Evolutionary conservation across 345 rosid species (phyloP).

Genomic region (Pugionium cornutum): DNA sequence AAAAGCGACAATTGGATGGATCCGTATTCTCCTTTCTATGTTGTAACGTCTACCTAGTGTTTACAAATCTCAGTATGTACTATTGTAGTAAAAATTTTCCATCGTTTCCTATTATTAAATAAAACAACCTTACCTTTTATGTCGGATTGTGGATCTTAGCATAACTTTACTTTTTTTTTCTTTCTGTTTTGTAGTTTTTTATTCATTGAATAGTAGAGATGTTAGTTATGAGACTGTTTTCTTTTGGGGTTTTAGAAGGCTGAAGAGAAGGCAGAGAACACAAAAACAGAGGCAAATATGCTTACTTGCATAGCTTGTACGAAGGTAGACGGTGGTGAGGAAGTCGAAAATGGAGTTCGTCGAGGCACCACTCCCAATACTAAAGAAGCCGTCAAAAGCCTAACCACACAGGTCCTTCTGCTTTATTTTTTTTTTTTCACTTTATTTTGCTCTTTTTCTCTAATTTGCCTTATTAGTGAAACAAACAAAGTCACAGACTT

Average conservation of each 20-base stretch:
- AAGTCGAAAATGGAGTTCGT: constrained; percentile 67
- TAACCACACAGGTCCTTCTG: constrained; percentile 77
- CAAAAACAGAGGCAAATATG: constrained; percentile 47
- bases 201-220: neutral
- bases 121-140: neutral
- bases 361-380: constrained; percentile 75
- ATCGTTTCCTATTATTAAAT: neutral
- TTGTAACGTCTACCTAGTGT: constrained; percentile 30
- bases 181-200: neutral
- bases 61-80: constrained; percentile 30
- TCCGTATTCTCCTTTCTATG: constrained; percentile 20
- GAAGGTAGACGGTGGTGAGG: constrained; percentile 81
- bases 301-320: constrained; percentile 97
- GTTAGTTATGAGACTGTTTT: too few relatives aligned
- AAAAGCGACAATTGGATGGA: constrained; percentile 31
- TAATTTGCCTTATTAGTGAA: constrained; percentile 44
- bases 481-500: constrained; percentile 43
- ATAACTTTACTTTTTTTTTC: neutral
- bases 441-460: constrained; percentile 27
- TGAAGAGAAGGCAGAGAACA: constrained; percentile 16
- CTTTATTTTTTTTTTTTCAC: constrained; percentile 17
- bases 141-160: constrained; percentile 22
- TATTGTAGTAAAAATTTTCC: constrained; percentile 10
- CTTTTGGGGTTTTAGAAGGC: constrained; percentile 1
- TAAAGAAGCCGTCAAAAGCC: constrained; percentile 99